Conservation (phyloP, 225 moss, liverwort and hornwort species). For the Thuidium tamariscinum region DNA sequence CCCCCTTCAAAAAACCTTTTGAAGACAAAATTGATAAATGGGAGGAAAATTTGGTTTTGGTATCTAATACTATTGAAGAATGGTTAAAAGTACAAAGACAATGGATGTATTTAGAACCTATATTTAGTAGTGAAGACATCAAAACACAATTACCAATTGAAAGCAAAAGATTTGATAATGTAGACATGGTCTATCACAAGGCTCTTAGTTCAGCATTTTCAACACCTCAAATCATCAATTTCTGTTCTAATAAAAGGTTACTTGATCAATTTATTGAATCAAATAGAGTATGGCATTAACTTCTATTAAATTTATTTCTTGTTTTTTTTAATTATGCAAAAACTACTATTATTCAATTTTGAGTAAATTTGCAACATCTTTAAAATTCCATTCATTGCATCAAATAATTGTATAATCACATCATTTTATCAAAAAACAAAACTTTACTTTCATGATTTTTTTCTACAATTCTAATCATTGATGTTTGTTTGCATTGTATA, state of each 20-base stretch:
- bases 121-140: conserved; percentile 78
- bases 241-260: conserved; percentile 69
- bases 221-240: conserved; percentile 54
- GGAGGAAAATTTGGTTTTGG: conserved; percentile 44
- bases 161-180: conserved; percentile 78
- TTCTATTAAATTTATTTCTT: not conserved
- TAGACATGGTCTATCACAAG: conserved; percentile 51
- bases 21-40: conserved; percentile 72
- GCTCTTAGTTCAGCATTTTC: conserved; percentile 45
- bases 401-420: not conserved
- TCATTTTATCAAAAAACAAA: not conserved
- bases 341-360: not conserved
- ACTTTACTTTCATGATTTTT: rapidly evolving
- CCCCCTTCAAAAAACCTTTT: conserved; percentile 86
- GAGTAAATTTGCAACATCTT: not conserved
- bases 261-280: conserved; percentile 75
- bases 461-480: not conserved
- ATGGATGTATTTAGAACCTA: conserved; percentile 93
- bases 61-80: conserved; percentile 67
- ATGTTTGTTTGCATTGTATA: not conserved
- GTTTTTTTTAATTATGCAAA: not conserved
- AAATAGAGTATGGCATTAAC: conserved; percentile 38
- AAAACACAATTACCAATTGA: conserved; percentile 74
- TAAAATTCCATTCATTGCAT: not conserved
- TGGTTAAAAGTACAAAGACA: conserved; percentile 88